These are phyloP conservation scores for Tuber aestivum DNA, from an alignment of 495 filamentous ascomycete species.

Conservation along the genomic window DNA sequence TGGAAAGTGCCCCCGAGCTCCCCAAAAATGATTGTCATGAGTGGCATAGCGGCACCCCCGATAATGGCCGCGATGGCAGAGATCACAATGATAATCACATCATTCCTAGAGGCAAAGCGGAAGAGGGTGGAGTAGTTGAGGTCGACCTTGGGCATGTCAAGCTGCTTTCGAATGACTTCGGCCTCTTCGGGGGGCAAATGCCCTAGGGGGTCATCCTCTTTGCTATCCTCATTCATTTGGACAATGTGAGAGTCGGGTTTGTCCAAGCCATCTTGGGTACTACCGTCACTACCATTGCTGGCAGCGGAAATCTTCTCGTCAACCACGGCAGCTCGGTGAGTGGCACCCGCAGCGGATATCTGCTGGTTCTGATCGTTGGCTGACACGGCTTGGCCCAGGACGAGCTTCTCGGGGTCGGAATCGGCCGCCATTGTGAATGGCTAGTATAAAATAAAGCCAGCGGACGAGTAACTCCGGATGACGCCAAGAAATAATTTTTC, in stretches of 20 bases:
- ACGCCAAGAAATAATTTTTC: background rate
- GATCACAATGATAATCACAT: constrained; percentile 65
- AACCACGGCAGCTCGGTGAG: too few species aligned
- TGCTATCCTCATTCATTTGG: constrained; percentile 43
- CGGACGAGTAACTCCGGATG: background rate
- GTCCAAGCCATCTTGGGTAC: constrained; percentile 28
- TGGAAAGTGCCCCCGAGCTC: constrained; percentile 68
- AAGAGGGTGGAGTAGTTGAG: constrained; percentile 63
- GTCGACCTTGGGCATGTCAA: constrained; percentile 61
- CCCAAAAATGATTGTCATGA: constrained; percentile 67
- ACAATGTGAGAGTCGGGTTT: constrained; percentile 53
- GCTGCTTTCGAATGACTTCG: constrained; percentile 62
- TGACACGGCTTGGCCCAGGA: background rate
- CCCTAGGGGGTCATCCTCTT: constrained; percentile 48
- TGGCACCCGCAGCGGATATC: too few species aligned
- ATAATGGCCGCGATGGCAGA: constrained; percentile 63
- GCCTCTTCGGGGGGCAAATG: constrained; percentile 61
- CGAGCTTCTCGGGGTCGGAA: background rate
- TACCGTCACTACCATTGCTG: constrained; percentile 6
- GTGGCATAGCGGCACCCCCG: constrained; percentile 72
- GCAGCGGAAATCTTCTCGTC: too few species aligned
- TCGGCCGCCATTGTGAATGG: background rate
- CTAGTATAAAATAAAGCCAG: background rate
- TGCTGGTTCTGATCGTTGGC: background rate
- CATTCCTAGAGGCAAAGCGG: constrained; percentile 70